Conservation (phyloP, 768 basidiomycete species). For the Boletellus ananiceps region DNA sequence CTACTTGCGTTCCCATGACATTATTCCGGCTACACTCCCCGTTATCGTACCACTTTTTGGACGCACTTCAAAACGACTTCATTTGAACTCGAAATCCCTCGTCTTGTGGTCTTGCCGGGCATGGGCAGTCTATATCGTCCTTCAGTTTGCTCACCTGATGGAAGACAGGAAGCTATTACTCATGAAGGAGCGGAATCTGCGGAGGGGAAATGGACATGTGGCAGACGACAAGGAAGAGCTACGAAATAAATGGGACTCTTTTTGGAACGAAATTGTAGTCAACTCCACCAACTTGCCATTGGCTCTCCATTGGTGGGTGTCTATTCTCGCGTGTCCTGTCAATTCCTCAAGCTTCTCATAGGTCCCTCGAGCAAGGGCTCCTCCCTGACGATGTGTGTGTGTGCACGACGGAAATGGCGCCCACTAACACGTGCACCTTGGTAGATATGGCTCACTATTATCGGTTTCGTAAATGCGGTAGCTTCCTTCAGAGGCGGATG, state of each 20-base stretch:
- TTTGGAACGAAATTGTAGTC: constrained; percentile 66
- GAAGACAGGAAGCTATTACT: constrained; percentile 63
- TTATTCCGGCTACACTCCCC: constrained; percentile 55
- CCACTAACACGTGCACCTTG: constrained; percentile 3
- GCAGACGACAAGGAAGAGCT: constrained; percentile 54
- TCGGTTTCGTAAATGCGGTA: constrained; percentile 47
- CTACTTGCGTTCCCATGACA: constrained; percentile 56
- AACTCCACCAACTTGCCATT: constrained; percentile 78
- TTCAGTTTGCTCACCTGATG: constrained; percentile 69
- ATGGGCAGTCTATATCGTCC: constrained; percentile 74
- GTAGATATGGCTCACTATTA: constrained; percentile 38
- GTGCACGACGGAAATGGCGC: neutral
- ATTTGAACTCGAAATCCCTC: constrained; percentile 44
- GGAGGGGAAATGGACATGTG: constrained; percentile 52
- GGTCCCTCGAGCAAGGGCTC: constrained; percentile 66
- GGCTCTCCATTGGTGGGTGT: constrained; percentile 74
- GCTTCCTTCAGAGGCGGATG: constrained; percentile 66
- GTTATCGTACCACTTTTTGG: constrained; percentile 42
- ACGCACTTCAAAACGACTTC: constrained; percentile 38
- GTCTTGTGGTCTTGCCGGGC: constrained; percentile 72
- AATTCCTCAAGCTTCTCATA: constrained; percentile 23
- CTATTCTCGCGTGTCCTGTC: neutral
- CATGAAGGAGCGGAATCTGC: constrained; percentile 49
- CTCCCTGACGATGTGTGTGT: constrained; percentile 59
- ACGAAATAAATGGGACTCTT: constrained; percentile 55